phyloP scores from a whole-genome alignment of 768 basidiomycete species.

The Leucocoprinus sp. region DNA sequence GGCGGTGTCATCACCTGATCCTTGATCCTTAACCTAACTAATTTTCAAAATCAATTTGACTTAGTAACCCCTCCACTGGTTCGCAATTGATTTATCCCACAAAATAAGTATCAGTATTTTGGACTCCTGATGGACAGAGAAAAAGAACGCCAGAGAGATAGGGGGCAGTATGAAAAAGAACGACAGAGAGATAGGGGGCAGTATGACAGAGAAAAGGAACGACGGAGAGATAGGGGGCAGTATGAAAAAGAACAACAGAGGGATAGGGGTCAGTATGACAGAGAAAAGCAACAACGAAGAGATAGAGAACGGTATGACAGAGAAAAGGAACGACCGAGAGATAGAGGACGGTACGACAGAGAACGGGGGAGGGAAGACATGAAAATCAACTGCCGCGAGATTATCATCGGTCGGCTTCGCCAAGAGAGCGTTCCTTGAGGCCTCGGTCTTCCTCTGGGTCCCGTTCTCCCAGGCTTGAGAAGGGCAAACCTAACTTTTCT shows the following conservation, averaged over 20 bases:
- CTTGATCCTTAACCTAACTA: no score
- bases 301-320: constrained; percentile 29
- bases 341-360: constrained; percentile 36
- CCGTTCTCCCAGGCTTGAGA: constrained; percentile 21
- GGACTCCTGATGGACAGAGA: no score
- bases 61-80: no score
- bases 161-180: background rate
- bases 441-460: constrained; percentile 36
- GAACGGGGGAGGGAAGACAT: constrained; percentile 18
- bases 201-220: background rate
- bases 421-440: constrained; percentile 35
- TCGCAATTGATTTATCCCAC: no score
- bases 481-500: constrained; percentile 83
- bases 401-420: constrained; percentile 54
- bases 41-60: no score
- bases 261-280: background rate
- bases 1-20: no score
- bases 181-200: background rate
- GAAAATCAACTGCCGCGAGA: constrained; percentile 23
- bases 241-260: background rate
- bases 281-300: constrained; percentile 22
- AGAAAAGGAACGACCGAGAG: constrained; percentile 34
- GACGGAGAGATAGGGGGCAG: constrained; percentile 3
- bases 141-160: no score
- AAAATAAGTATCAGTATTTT: no score